phyloP scores from a whole-genome alignment of 805 yeast species.

The Torulaspora delbrueckii region DNA sequence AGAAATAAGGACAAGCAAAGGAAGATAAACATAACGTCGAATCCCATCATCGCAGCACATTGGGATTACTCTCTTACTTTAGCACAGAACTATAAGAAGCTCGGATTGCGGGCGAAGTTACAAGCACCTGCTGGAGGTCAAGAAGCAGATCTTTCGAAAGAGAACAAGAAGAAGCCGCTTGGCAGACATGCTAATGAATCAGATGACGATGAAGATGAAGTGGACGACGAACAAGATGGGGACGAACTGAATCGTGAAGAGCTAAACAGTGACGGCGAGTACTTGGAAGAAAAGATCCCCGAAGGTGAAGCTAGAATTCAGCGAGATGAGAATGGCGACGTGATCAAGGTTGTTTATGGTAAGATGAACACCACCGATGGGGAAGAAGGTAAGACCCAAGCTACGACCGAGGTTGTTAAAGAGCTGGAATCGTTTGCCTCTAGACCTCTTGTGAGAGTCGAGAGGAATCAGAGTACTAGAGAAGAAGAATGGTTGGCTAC shows the following conservation, averaged over 20 bases:
- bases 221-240: constrained; percentile 13
- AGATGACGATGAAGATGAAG: constrained; percentile 24
- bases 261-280: constrained; percentile 33
- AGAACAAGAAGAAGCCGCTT: constrained; percentile 37
- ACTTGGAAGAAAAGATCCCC: constrained; percentile 52
- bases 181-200: constrained; percentile 27
- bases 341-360: constrained; percentile 65
- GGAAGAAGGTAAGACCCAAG: constrained; percentile 34
- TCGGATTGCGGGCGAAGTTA: constrained; percentile 70
- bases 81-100: constrained; percentile 75
- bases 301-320: constrained; percentile 75
- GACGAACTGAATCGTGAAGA: constrained; percentile 22
- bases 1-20: constrained; percentile 65
- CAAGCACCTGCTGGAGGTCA: constrained; percentile 73
- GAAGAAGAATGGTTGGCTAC: constrained; percentile 68
- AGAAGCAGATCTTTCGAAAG: constrained; percentile 51
- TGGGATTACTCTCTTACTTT: constrained; percentile 86
- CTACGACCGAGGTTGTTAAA: constrained; percentile 54
- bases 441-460: constrained; percentile 39
- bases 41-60: constrained; percentile 78
- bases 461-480: constrained; percentile 58
- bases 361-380: constrained; percentile 42
- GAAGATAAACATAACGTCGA: constrained; percentile 58
- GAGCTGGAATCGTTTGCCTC: constrained; percentile 62
- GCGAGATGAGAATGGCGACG: constrained; percentile 65